Evolutionary conservation across 208 protist species (phyloP).

Genomic region (Trypanosoma cruzi): DNA sequence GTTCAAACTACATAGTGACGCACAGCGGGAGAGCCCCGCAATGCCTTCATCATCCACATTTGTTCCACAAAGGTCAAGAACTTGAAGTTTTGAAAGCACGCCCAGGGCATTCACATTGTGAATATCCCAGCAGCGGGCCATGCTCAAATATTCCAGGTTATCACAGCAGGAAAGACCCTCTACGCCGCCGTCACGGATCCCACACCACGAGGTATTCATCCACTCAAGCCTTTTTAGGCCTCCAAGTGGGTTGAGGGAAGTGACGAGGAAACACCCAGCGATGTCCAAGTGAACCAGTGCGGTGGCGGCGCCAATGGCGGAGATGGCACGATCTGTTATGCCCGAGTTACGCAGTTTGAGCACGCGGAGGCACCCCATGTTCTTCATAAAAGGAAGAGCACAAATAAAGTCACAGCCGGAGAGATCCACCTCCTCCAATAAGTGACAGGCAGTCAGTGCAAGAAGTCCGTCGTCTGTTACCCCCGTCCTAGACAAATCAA

Average conservation of each 20-base stretch:
- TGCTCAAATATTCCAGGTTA: conserved; percentile 35
- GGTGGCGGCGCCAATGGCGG: conserved; percentile 8
- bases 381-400: conserved; percentile 33
- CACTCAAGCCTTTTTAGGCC: conserved; percentile 23
- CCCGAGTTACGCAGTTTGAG: conserved; percentile 35
- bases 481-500: conserved; percentile 29
- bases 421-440: conserved; percentile 38
- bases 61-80: conserved; percentile 47
- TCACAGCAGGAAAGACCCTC: conserved; percentile 19
- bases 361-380: conserved; percentile 24
- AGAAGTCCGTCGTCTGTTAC: conserved; percentile 32
- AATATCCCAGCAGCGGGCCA: conserved; percentile 36
- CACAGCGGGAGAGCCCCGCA: conserved; percentile 40
- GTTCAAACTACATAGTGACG: conserved; percentile 39
- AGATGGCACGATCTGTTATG: conserved; percentile 33
- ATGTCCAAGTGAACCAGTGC: conserved; percentile 29
- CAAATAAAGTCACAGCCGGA: conserved; percentile 29
- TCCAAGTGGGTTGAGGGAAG: conserved; percentile 30
- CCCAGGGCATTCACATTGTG: conserved; percentile 37
- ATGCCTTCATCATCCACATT: conserved; percentile 49
- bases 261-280: conserved; percentile 39
- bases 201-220: conserved; percentile 28
- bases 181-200: conserved; percentile 11
- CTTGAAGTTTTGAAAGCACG: conserved; percentile 32
- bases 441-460: conserved; percentile 27